Percentiles rank a stretch among this genome's conserved stretches.
phyloP scores from a whole-genome alignment of 2,329 filamentous ascomycete species.

The Nannizziopsis barbatae region DNA sequence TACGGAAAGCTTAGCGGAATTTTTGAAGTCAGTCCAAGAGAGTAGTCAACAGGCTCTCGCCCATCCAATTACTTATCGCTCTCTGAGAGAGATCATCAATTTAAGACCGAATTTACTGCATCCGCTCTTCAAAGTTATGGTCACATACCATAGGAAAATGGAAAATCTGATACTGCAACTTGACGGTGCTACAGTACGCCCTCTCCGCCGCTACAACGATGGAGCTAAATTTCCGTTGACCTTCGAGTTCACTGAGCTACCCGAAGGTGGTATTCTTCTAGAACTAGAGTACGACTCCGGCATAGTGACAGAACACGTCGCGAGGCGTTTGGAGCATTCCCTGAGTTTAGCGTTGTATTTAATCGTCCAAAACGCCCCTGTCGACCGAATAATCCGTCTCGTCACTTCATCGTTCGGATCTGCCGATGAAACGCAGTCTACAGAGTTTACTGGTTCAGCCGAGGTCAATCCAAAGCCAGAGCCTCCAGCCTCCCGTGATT shows the following conservation, averaged over 20 bases:
- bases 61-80: neutral
- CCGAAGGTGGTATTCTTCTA: neutral
- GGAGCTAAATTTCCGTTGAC: slow-evolving; percentile 2
- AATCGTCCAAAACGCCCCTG: neutral
- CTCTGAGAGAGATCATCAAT: neutral
- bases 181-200: neutral
- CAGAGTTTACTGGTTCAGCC: too few relatives aligned
- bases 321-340: neutral
- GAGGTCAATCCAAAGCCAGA: too few relatives aligned
- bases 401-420: neutral
- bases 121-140: slow-evolving; percentile 6
- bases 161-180: neutral
- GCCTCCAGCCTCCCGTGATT: neutral
- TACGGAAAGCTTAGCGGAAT: too few relatives aligned
- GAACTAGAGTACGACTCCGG: neutral
- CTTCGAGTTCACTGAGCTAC: slow-evolving; percentile 1
- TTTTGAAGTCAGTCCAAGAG: neutral
- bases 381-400: neutral
- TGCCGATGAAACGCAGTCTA: neutral
- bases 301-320: neutral
- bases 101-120: neutral
- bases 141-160: neutral
- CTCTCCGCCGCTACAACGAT: neutral
- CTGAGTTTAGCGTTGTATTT: neutral
- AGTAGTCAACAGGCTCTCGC: neutral